Evolutionary conservation across 129 eudicot genomes (phyloP).

Genomic region (Scalesia atractyloides): DNA sequence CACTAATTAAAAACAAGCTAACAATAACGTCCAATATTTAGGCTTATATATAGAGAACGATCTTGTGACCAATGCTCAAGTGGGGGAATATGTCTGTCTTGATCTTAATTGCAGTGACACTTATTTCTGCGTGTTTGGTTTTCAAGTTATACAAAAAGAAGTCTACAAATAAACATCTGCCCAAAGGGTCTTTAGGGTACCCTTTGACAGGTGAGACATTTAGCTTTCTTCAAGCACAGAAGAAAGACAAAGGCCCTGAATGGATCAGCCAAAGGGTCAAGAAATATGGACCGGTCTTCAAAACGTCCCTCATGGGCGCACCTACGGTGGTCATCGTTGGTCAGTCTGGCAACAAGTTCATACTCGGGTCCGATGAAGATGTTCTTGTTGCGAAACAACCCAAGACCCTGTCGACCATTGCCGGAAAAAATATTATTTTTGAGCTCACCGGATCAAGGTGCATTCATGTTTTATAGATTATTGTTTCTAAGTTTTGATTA

Average conservation of each 20-base stretch:
- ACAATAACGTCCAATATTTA: too few species aligned
- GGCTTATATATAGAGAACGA: background rate
- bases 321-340: slow-evolving; percentile 41
- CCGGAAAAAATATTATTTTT: slow-evolving; percentile 35
- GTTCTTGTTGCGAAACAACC: slow-evolving; percentile 37
- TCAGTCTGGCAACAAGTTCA: slow-evolving; percentile 40
- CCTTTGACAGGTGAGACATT: slow-evolving; percentile 39
- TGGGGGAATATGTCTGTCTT: slow-evolving; percentile 23
- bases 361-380: slow-evolving; percentile 32
- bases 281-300: slow-evolving; percentile 34
- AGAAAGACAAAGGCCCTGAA: slow-evolving; percentile 34
- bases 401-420: slow-evolving; percentile 31
- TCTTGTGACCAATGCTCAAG: slow-evolving; percentile 1
- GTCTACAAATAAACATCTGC: slow-evolving; percentile 11
- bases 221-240: slow-evolving; percentile 48
- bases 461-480: background rate
- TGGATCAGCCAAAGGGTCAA: slow-evolving; percentile 36
- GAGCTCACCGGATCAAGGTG: slow-evolving; percentile 38
- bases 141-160: slow-evolving; percentile 21
- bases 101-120: slow-evolving; percentile 16
- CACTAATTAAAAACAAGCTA: too few species aligned
- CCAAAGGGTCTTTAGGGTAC: slow-evolving; percentile 37
- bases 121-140: slow-evolving; percentile 12
- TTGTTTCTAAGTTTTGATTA: background rate
- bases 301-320: slow-evolving; percentile 41